Conservation (phyloP, 1,284 basidiomycete genomes). For the Nidula niveotomentosa region DNA sequence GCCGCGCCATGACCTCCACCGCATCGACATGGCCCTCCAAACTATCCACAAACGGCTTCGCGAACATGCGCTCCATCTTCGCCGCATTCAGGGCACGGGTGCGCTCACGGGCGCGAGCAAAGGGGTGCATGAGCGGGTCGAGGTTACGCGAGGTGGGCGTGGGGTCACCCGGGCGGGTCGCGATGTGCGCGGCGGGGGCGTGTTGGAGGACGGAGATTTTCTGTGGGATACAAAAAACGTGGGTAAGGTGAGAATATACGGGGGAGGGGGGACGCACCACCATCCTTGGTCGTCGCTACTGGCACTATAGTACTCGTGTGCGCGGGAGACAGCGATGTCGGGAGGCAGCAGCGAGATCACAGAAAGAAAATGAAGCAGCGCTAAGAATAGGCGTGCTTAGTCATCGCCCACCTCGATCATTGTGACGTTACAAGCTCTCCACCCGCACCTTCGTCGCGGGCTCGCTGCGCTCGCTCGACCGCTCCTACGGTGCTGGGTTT, state of each 20-base stretch:
- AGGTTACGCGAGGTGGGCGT: conserved; percentile 91
- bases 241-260: neutral
- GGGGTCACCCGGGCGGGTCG: conserved; percentile 73
- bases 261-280: neutral
- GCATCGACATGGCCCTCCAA: conserved; percentile 96
- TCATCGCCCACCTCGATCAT: no score
- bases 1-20: conserved; percentile 85
- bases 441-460: no score
- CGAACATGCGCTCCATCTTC: conserved; percentile 97
- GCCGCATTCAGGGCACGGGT: conserved; percentile 93
- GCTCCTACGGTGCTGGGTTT: no score
- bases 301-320: no score
- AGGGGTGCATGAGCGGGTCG: conserved; percentile 93
- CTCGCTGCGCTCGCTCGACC: no score
- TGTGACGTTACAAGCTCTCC: no score
- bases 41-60: conserved; percentile 92
- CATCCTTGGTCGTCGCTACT: no score
- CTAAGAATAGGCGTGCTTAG: no score
- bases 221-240: no score
- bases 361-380: no score
- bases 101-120: conserved; percentile 90
- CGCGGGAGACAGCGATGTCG: no score
- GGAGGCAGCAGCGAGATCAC: no score
- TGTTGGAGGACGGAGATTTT: conserved; percentile 91
- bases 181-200: conserved; percentile 75